phyloP scores from a whole-genome alignment of 2,329 filamentous ascomycete genomes.

The Penicillium sp. region DNA sequence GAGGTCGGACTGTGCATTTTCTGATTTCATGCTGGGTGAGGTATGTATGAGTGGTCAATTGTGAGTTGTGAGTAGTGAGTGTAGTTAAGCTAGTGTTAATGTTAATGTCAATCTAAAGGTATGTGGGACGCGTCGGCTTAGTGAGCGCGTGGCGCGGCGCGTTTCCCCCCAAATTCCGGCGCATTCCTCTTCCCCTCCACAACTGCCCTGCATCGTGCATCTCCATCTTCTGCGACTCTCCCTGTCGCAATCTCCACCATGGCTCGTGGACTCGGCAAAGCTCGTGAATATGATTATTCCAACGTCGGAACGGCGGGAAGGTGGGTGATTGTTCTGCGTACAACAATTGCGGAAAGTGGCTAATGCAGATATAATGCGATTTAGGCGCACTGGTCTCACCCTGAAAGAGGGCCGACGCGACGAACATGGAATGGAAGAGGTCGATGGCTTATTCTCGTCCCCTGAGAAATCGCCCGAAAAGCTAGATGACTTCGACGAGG shows the following conservation, averaged over 20 bases:
- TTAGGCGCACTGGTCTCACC: constrained; percentile 86
- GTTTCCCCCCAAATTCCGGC: constrained; percentile 28
- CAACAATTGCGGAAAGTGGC: constrained; percentile 7
- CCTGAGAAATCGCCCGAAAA: constrained; percentile 65
- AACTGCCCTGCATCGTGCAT: neutral
- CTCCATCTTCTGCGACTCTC: neutral
- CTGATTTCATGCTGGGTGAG: constrained; percentile 39
- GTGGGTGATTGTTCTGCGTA: constrained; percentile 31
- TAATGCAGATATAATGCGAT: constrained; percentile 23
- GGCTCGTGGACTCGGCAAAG: constrained; percentile 45
- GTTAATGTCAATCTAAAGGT: no score
- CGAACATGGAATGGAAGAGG: constrained; percentile 87
- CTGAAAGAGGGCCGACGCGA: constrained; percentile 82
- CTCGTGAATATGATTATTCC: constrained; percentile 53
- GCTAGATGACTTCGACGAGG: constrained; percentile 34
- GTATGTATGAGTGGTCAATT: no score
- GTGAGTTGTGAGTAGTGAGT: no score
- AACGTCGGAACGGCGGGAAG: constrained; percentile 53
- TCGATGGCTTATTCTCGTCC: constrained; percentile 87
- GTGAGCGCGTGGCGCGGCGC: constrained; percentile 35
- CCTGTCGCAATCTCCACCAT: constrained; percentile 30
- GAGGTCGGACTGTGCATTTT: constrained; percentile 32
- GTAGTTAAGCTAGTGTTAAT: neutral
- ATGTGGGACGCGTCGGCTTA: constrained; percentile 37
- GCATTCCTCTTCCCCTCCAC: constrained; percentile 4